Percentiles rank a stretch among this genome's conserved stretches.
These are phyloP conservation scores for Tylopilus vinaceipallidus DNA, from an alignment of 768 basidiomycete genomes.

Conservation along the genomic window DNA sequence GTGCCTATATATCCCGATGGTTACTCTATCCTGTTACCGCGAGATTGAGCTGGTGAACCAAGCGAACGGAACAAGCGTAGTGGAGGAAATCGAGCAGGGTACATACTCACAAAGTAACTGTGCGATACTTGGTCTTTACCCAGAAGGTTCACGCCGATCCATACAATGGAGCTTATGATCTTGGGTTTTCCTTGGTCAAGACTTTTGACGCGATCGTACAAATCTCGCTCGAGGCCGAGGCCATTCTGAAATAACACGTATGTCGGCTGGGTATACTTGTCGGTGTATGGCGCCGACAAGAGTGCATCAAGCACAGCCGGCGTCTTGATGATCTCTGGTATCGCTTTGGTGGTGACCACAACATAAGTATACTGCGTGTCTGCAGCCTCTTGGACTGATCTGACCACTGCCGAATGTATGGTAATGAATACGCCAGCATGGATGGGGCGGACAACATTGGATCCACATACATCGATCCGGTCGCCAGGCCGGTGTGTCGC, in stretches of 20 bases:
- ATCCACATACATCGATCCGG: slow-evolving; percentile 54
- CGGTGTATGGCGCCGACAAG: slow-evolving; percentile 46
- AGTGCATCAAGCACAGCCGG: slow-evolving; percentile 55
- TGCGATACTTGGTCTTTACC: slow-evolving; percentile 51
- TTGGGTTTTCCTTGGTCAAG: slow-evolving; percentile 44
- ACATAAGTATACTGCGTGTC: slow-evolving; percentile 64
- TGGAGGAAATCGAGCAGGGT: neutral
- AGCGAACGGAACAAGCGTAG: neutral
- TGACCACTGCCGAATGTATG: slow-evolving; percentile 45
- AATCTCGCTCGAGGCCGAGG: slow-evolving; percentile 56
- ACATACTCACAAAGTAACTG: slow-evolving; percentile 46
- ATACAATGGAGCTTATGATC: slow-evolving; percentile 55
- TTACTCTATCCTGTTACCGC: slow-evolving; percentile 37
- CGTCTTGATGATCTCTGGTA: slow-evolving; percentile 63
- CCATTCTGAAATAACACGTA: slow-evolving; percentile 73
- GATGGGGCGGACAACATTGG: slow-evolving; percentile 20
- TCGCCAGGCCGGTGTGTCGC: slow-evolving; percentile 53
- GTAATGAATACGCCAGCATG: neutral
- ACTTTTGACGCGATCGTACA: slow-evolving; percentile 50
- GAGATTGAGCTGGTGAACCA: neutral
- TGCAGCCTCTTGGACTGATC: slow-evolving; percentile 55
- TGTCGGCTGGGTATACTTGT: slow-evolving; percentile 48
- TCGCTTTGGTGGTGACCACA: slow-evolving; percentile 65
- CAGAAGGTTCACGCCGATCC: slow-evolving; percentile 50
- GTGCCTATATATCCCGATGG: slow-evolving; percentile 55